A percentile compares a stretch with the other conserved stretches of the same genome.
phyloP scores from a whole-genome alignment of 73 alveolate species.

The Loxodes magnus region DNA sequence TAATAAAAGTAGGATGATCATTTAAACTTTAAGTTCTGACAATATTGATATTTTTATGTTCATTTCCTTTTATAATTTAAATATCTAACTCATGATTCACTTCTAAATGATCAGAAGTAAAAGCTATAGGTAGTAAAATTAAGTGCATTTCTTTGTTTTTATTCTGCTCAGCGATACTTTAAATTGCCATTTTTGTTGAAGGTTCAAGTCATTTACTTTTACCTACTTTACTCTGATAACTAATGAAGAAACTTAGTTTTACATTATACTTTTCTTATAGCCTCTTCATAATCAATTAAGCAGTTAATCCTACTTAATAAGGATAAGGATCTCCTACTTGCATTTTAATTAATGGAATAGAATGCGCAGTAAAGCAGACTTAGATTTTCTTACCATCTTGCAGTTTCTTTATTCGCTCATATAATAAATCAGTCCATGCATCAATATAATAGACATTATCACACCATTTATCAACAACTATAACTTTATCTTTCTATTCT shows the following conservation, averaged over 20 bases:
- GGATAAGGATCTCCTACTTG: conserved; percentile 57
- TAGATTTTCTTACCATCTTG: conserved; percentile 14
- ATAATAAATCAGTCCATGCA: conserved; percentile 19
- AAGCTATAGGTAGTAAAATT: conserved; percentile 49
- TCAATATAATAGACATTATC: conserved; percentile 26
- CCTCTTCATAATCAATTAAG: conserved; percentile 16
- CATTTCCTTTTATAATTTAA: conserved; percentile 25
- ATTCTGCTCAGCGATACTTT: conserved; percentile 7
- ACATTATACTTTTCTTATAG: conserved; percentile 9
- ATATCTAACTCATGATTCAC: conserved; percentile 53
- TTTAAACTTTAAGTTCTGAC: conserved; percentile 12
- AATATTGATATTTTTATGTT: conserved; percentile 3
- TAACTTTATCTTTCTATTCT: conserved; percentile 17
- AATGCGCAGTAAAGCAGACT: conserved; percentile 53
- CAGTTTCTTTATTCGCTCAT: conserved; percentile 17
- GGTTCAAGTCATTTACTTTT: conserved; percentile 53
- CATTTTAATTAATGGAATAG: conserved; percentile 39
- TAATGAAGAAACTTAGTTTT: conserved; percentile 25
- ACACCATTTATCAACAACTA: conserved; percentile 44
- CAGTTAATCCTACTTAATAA: conserved; percentile 27
- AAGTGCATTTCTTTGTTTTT: conserved; percentile 20
- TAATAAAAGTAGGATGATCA: conserved; percentile 16
- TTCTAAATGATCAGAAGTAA: conserved; percentile 62
- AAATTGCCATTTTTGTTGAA: conserved; percentile 22
- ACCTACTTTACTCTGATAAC: conserved; percentile 57